Conservation (phyloP, 176 grass and related monocot species). For the Sorghum bicolor region Sorghum_bicolor_NCBIv3 NC_012872.2:12828501-12829000, state of each 20-base stretch:
- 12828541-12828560: too few relatives aligned
- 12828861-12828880: not conserved
- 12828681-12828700: too few relatives aligned
- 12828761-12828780: not conserved
- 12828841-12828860: not conserved
- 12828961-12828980: not conserved
- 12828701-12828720: not conserved
- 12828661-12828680: too few relatives aligned
- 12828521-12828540: too few relatives aligned
- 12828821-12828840: not conserved
- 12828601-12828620: too few relatives aligned
- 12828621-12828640: too few relatives aligned
- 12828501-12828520: too few relatives aligned
- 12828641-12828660: too few relatives aligned
- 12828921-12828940: not conserved
- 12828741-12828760: not conserved
- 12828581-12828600: too few relatives aligned
- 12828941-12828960: too few relatives aligned
- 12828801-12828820: not conserved
- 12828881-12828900: not conserved
- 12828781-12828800: too few relatives aligned
- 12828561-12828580: too few relatives aligned
- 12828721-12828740: not conserved
- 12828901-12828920: not conserved
- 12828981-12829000: not conserved